Evolutionary conservation across 148 eudicot genomes (phyloP), one percentile per base, ranked within the genome.

Genomic region (Rheum nobile): DNA sequence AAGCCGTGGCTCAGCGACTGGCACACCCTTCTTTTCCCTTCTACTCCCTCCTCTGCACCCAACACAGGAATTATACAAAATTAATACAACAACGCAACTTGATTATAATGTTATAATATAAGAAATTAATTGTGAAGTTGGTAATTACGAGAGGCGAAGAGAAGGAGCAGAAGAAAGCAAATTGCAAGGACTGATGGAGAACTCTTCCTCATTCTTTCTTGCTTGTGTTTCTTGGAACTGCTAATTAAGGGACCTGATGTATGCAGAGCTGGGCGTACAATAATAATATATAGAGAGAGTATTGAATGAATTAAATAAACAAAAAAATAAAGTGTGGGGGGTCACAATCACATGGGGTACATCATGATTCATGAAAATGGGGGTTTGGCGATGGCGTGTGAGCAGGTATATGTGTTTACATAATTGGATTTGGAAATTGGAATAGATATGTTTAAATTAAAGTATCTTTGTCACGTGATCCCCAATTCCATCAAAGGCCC

Each of bases 1-100:
- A 82, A 90, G 68, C 70, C 55, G 61, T 82, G 88, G 84, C 96
- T 90, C 67, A 17, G 80, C 10, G 90, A 80, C 76, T 85, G 82
- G 74, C 96, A 90, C 31, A 84, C 77, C 77, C 89, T 65, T 22
- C 6, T 65, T 17, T 32, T 84, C 0, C 79, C 94, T 68, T 88
- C 90, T 9, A 70, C 88, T 54, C 39, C 78, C 81, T 74, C 73
- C 76, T 72, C 85, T 77, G 69, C 41, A 61, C 37, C 0, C 4
- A 41, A 14, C n/a, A n/a, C n/a, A n/a, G n/a, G n/a, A n/a, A n/a
- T n/a, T n/a, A n/a, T n/a, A n/a, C n/a, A n/a, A n/a, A n/a, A n/a
- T n/a, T n/a, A n/a, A n/a, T n/a, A 61, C 16, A 22, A 1, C 39
- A 65, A 0, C 8, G 0, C 1, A 55, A 22, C 7, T 26, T 54